These are phyloP conservation scores for Aspergillus aculeatus DNA, from an alignment of 2,329 filamentous ascomycete species.

Conservation along the genomic window DNA sequence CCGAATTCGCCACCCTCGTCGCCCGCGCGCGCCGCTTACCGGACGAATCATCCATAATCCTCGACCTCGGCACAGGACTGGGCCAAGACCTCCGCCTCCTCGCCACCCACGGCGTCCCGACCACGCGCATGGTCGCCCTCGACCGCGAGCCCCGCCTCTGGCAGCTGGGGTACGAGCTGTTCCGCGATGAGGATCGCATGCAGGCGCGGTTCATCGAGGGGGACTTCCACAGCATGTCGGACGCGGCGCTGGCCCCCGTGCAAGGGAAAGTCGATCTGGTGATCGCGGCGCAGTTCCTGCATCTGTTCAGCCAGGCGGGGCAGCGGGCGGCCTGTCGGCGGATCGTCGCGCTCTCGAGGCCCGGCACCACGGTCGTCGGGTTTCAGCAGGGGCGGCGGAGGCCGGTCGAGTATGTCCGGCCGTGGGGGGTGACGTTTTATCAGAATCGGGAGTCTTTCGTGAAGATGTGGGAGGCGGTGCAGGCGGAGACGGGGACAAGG, in stretches of 20 bases:
- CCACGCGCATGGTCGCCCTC: not conserved
- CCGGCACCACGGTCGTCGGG: conserved; percentile 1
- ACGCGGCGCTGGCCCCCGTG: not conserved
- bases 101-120: not conserved
- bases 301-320: conserved; percentile 7
- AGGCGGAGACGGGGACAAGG: not conserved
- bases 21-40: not conserved
- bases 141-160: conserved; percentile 1
- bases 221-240: not conserved
- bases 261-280: not conserved
- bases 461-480: not conserved
- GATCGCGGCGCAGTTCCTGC: conserved; percentile 10
- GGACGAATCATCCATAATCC: not conserved
- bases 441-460: conserved; percentile 2
- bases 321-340: conserved; percentile 5
- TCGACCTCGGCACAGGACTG: not conserved
- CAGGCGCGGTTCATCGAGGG: conserved; percentile 2
- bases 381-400: conserved; percentile 2
- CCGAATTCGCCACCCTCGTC: not conserved
- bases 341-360: conserved; percentile 5
- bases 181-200: not conserved
- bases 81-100: conserved; percentile 3
- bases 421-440: conserved; percentile 10
- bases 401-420: conserved; percentile 1
- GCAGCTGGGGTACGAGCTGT: conserved; percentile 3